phyloP scores from a whole-genome alignment of 352 stramenopile species.

The Globisporangium heterothallicum region DNA sequence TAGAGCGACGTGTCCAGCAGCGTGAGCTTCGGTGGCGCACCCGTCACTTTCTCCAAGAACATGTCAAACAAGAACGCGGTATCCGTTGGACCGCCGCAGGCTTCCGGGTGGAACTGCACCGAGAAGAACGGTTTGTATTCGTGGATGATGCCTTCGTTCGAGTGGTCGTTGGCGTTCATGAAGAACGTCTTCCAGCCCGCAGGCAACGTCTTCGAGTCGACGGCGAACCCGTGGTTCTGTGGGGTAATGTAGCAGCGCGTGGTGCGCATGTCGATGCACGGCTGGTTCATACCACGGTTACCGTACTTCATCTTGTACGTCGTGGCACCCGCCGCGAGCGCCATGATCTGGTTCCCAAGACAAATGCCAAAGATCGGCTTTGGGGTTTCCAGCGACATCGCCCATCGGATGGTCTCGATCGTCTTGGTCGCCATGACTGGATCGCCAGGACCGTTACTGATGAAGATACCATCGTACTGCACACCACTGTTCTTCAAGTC shows the following conservation, averaged over 20 bases:
- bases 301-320: constrained; percentile 98
- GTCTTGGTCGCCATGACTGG: constrained; percentile 92
- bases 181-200: constrained; percentile 96
- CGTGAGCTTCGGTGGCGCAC: constrained; percentile 68
- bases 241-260: constrained; percentile 97
- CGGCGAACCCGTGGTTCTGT: constrained; percentile 98
- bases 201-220: constrained; percentile 91
- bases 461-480: constrained; percentile 96
- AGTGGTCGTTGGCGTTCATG: constrained; percentile 97
- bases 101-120: constrained; percentile 99
- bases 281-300: constrained; percentile 99
- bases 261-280: constrained; percentile 94
- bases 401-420: constrained; percentile 88
- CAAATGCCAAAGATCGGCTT: constrained; percentile 99
- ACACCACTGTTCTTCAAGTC: constrained; percentile 89
- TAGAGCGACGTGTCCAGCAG: constrained; percentile 78
- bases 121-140: constrained; percentile 96
- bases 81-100: constrained; percentile 92
- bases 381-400: constrained; percentile 78
- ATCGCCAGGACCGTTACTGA: constrained; percentile 97
- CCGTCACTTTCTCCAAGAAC: constrained; percentile 91
- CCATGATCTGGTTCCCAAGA: constrained; percentile 97
- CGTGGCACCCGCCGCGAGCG: constrained; percentile 90
- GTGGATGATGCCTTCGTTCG: constrained; percentile 99
- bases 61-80: constrained; percentile 98